These are phyloP conservation scores for Boletus huronensis DNA, from an alignment of 768 basidiomycete genomes.

Conservation along the genomic window DNA sequence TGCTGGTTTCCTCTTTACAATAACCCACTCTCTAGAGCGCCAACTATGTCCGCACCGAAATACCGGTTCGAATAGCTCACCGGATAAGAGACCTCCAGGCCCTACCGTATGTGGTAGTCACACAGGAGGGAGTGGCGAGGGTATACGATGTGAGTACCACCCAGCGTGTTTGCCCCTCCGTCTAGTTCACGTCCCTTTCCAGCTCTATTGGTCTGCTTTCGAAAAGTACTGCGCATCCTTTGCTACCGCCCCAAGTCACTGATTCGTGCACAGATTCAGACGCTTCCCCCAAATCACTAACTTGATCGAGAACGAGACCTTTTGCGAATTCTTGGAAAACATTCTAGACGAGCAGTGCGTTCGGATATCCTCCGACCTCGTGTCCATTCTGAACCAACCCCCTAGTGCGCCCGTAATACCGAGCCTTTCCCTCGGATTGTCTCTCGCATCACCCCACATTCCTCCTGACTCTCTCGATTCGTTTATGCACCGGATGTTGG, in stretches of 20 bases:
- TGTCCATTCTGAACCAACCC: constrained; percentile 8
- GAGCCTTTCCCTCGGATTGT: constrained; percentile 76
- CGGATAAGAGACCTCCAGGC: constrained; percentile 83
- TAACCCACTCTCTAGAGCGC: constrained; percentile 54
- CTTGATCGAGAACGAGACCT: constrained; percentile 70
- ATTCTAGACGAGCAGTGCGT: constrained; percentile 76
- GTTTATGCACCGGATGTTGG: constrained; percentile 88
- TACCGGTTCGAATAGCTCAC: constrained; percentile 86
- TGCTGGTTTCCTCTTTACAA: neutral
- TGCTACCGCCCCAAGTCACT: constrained; percentile 2
- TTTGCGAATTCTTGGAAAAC: constrained; percentile 65
- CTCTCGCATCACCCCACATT: constrained; percentile 78
- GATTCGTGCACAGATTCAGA: constrained; percentile 51
- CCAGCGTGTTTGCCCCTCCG: neutral
- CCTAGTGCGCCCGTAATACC: constrained; percentile 73
- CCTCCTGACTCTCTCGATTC: constrained; percentile 76
- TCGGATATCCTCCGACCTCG: neutral
- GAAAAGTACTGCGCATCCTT: constrained; percentile 54
- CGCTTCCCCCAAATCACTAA: constrained; percentile 69
- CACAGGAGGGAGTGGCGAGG: constrained; percentile 75
- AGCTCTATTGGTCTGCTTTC: constrained; percentile 88
- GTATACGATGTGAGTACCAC: constrained; percentile 72
- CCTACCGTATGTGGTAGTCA: constrained; percentile 83
- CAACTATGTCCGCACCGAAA: constrained; percentile 86
- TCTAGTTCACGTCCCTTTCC: neutral